phyloP scores from a whole-genome alignment of 2,329 filamentous ascomycete genomes.

The Penicillium sp. region DNA sequence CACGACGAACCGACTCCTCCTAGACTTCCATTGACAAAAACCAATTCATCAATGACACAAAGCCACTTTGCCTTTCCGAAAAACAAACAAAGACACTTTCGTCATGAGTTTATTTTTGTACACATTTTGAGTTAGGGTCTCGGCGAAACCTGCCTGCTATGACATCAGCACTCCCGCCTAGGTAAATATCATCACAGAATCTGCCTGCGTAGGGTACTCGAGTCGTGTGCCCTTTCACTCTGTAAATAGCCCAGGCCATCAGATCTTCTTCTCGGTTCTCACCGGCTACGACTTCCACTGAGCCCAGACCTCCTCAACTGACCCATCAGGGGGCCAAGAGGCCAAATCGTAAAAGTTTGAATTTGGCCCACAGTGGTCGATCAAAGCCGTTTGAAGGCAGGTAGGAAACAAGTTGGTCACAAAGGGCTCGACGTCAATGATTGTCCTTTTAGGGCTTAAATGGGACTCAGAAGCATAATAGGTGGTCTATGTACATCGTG shows the following conservation, averaged over 20 bases:
- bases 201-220: neutral
- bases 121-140: neutral
- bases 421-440: neutral
- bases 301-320: neutral
- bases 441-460: neutral
- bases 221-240: neutral
- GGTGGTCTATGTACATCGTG: neutral
- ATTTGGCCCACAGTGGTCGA: neutral
- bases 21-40: neutral
- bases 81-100: neutral
- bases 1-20: neutral
- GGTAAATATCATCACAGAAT: neutral
- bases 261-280: neutral
- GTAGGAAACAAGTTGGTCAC: neutral
- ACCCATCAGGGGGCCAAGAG: neutral
- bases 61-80: neutral
- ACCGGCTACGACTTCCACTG: constrained; percentile 1
- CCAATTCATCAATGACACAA: neutral
- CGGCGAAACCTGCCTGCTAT: neutral
- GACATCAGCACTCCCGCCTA: neutral
- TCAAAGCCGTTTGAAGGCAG: neutral
- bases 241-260: neutral
- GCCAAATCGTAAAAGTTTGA: neutral
- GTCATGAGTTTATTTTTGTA: neutral
- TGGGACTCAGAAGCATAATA: neutral